Conservation (phyloP, 1,284 basidiomycete species). For the Caloboletus firmus region DNA sequence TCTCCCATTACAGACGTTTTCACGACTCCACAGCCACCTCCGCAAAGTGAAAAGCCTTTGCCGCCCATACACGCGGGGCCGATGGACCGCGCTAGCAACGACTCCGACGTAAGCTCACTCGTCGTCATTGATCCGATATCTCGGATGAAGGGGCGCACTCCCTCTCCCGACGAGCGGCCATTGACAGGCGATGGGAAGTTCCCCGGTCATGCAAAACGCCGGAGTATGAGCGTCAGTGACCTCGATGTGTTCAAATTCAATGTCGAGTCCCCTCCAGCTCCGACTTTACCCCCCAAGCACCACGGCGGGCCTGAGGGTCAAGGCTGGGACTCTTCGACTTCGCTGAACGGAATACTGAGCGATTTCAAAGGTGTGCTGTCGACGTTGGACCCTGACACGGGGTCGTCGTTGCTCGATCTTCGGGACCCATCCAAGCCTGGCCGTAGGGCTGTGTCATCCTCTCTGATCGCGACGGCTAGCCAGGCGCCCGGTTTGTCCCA, state of each 20-base stretch:
- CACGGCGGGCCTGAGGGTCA: slow-evolving; percentile 29
- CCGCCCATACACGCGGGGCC: slow-evolving; percentile 51
- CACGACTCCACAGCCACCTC: slow-evolving; percentile 36
- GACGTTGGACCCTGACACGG: slow-evolving; percentile 56
- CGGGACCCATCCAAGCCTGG: slow-evolving; percentile 60
- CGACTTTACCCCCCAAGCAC: slow-evolving; percentile 39
- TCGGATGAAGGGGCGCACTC: slow-evolving; percentile 30
- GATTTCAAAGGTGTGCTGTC: slow-evolving; percentile 71
- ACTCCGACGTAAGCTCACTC: slow-evolving; percentile 52
- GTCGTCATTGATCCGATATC: slow-evolving; percentile 53
- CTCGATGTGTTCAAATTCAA: slow-evolving; percentile 56
- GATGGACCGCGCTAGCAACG: slow-evolving; percentile 40
- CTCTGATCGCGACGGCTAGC: slow-evolving; percentile 19
- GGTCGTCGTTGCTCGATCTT: slow-evolving; percentile 53
- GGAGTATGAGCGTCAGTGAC: slow-evolving; percentile 76
- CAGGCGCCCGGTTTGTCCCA: slow-evolving; percentile 18
- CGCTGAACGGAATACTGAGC: slow-evolving; percentile 59
- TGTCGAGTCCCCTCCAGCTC: slow-evolving; percentile 36
- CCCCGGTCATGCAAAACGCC: slow-evolving; percentile 48
- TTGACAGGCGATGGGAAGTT: slow-evolving; percentile 27
- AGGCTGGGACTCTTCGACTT: slow-evolving; percentile 48
- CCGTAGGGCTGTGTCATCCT: slow-evolving; percentile 39
- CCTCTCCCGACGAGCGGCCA: slow-evolving; percentile 28
- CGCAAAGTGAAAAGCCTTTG: slow-evolving; percentile 52
- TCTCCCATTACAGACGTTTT: slow-evolving; percentile 58